Evolutionary conservation across 164 flowering plant genomes (phyloP).

Genomic region (Aristolochia californica): DNA sequence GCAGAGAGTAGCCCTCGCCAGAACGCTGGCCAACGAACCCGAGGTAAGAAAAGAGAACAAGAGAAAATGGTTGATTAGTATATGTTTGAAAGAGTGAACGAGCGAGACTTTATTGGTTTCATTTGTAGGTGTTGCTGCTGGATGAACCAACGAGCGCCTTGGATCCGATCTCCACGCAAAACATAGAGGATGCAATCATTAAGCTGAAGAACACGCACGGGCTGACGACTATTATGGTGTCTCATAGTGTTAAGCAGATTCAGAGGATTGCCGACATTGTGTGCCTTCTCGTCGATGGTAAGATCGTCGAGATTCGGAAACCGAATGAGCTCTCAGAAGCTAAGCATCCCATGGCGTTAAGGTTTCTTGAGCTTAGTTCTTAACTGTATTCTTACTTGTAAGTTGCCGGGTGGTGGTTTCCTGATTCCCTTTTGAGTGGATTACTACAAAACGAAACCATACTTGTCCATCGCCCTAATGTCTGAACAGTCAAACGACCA

Average conservation of each 20-base stretch:
- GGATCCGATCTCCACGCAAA: slow-evolving; percentile 24
- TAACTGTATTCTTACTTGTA: too few species aligned
- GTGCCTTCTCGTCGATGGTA: slow-evolving; percentile 22
- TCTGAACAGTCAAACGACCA: too few species aligned
- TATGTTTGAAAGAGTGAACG: too few species aligned
- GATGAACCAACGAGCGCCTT: slow-evolving; percentile 29
- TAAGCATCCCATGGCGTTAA: slow-evolving; percentile 20
- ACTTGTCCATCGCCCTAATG: too few species aligned
- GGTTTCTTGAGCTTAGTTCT: slow-evolving; percentile 23
- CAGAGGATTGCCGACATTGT: slow-evolving; percentile 23
- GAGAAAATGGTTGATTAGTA: too few species aligned
- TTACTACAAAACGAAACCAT: too few species aligned
- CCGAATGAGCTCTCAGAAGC: slow-evolving; percentile 18
- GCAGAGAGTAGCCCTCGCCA: slow-evolving; percentile 26
- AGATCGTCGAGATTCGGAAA: slow-evolving; percentile 21
- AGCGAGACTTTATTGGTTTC: not conserved
- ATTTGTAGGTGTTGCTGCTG: slow-evolving; percentile 18
- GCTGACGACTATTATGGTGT: slow-evolving; percentile 18
- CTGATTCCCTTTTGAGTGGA: too few species aligned
- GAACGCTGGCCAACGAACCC: slow-evolving; percentile 28
- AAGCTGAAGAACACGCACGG: slow-evolving; percentile 13
- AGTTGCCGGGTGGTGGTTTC: too few species aligned
- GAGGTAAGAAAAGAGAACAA: slow-evolving; percentile 18
- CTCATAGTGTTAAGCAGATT: slow-evolving; percentile 27
- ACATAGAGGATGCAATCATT: slow-evolving; percentile 21